Evolutionary conservation across 768 basidiomycete species (phyloP), one percentile per base, ranked within the genome.

Genomic region (Russula foetens): DNA sequence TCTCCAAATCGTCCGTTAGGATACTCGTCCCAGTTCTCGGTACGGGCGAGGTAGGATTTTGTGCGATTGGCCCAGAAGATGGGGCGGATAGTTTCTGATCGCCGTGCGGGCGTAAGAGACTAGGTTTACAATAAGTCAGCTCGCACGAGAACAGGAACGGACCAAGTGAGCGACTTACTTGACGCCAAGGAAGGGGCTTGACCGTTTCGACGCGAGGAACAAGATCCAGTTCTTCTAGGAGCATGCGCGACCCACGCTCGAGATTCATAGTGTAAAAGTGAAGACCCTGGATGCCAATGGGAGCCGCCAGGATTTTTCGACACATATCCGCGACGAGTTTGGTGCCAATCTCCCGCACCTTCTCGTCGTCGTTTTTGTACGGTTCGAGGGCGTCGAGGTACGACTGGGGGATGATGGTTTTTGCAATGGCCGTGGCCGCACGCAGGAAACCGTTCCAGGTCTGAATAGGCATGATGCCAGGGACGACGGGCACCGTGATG

Each of bases 21-120:
- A 73, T 97, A 98, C 71, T 98, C 96, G 70, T 99, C 97, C 97
- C 97, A 99, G 70, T 97, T 92, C 71, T 97, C 94, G 15, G 97
- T 98, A 56, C 96, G 88, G 8, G 91, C 91, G 48, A 98, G 78
- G 71, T 98, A 98, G 1, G 94, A 97, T 70, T 94, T 90, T 39
- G 93, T 83, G 41, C 96, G 81, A 75, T 99, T 98, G 14, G 97
- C 93, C 95, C 96, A 98, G 78, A 98, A 98, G 70, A 99, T 98
- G 3, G 97, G 97, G 35, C 97, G 88, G 64, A 96, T 98, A 50
- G 83, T 88, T 74, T 99, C 97, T 65, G 84, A 79, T 52, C 96
- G 88, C 59, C 97, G 82, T 69, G 81, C 91, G 21, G 95, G 93
- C 2, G 96, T 98, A 66, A 98, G 88, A 21, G 86, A 92, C 90